Evolutionary conservation across 495 filamentous ascomycete species (phyloP).

Genomic region (Clohesyomyces aquaticus): DNA sequence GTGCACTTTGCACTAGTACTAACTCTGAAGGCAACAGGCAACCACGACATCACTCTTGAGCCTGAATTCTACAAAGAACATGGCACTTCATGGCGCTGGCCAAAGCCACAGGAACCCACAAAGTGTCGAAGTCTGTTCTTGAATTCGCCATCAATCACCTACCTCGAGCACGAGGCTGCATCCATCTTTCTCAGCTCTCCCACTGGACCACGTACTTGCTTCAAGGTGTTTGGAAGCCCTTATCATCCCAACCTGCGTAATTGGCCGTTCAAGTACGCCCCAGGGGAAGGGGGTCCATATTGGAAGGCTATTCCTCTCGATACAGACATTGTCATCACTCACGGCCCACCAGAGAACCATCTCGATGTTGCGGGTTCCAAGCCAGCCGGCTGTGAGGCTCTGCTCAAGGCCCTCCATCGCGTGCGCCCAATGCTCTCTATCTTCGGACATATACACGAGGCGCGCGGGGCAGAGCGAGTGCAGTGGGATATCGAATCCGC

Average conservation of each 20-base stretch:
- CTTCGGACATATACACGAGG: constrained; percentile 49
- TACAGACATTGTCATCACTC: constrained; percentile 47
- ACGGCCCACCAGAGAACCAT: constrained; percentile 45
- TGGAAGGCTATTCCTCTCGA: constrained; percentile 50
- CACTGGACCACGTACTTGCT: constrained; percentile 64
- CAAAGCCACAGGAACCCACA: constrained; percentile 58
- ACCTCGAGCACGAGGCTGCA: constrained; percentile 66
- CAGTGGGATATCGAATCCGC: constrained; percentile 53
- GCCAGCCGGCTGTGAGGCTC: constrained; percentile 43
- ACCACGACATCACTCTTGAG: constrained; percentile 80
- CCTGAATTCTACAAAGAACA: constrained; percentile 61
- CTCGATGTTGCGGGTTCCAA: constrained; percentile 39
- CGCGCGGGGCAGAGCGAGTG: constrained; percentile 56
- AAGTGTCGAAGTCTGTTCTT: constrained; percentile 61
- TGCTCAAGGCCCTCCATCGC: constrained; percentile 36
- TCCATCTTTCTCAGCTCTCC: constrained; percentile 60
- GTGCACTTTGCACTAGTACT: not conserved
- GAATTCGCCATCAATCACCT: constrained; percentile 61
- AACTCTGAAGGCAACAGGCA: constrained; percentile 55
- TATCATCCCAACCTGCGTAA: constrained; percentile 63
- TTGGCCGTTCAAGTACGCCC: constrained; percentile 75
- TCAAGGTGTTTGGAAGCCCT: constrained; percentile 79
- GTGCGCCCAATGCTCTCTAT: constrained; percentile 46
- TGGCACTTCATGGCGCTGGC: constrained; percentile 62
- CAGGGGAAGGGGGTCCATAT: constrained; percentile 53